These are phyloP conservation scores for Pisolithus orientalis DNA, from an alignment of 768 basidiomycete species.

Conservation along the genomic window DNA sequence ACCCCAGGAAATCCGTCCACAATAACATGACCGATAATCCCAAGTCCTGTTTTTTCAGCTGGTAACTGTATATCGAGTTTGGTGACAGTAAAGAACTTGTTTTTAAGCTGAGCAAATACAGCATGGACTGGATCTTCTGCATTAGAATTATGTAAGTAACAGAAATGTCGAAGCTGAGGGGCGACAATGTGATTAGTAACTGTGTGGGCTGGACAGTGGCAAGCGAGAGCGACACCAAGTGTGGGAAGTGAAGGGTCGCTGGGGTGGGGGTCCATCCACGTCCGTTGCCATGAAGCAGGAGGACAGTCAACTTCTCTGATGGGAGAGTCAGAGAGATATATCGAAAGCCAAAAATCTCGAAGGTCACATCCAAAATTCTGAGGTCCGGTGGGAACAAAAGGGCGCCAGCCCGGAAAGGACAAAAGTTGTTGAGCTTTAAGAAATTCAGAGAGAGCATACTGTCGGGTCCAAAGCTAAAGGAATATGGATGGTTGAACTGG, in stretches of 20 bases:
- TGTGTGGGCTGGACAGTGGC: neutral
- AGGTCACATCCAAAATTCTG: no score
- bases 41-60: no score
- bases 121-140: neutral
- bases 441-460: neutral
- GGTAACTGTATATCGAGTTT: no score
- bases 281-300: neutral
- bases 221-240: neutral
- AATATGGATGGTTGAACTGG: neutral
- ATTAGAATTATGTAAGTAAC: neutral
- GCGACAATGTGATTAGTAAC: neutral
- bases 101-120: neutral
- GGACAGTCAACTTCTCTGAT: neutral
- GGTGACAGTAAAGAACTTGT: neutral
- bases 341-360: no score
- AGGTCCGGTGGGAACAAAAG: no score
- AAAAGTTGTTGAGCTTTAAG: neutral
- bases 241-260: neutral
- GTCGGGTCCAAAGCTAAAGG: neutral
- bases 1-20: no score
- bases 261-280: neutral
- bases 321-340: no score
- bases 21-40: no score
- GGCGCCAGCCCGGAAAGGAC: no score
- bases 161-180: neutral